A percentile compares a stretch with the other conserved stretches of the same genome.
Conservation (phyloP, 2,329 filamentous ascomycete species). For the Leptographium lundbergii region DNA sequence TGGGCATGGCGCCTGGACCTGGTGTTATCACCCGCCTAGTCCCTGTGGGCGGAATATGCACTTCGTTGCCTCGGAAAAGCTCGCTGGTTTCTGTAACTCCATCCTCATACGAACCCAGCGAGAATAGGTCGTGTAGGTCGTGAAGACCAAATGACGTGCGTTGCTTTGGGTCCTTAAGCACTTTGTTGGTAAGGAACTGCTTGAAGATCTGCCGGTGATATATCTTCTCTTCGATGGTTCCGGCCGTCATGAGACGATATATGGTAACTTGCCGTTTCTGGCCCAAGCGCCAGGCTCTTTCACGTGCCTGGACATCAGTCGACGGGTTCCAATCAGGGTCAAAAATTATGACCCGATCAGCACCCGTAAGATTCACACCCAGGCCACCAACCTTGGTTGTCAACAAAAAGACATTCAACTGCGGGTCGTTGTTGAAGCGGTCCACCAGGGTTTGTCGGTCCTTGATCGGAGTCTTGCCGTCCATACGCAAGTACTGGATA, state of each 20-base stretch:
- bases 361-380: slow-evolving; percentile 87
- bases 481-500: slow-evolving; percentile 78
- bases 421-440: slow-evolving; percentile 72
- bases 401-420: slow-evolving; percentile 77
- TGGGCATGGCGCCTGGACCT: slow-evolving; percentile 13
- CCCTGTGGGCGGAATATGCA: slow-evolving; percentile 35
- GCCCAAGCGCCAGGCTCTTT: slow-evolving; percentile 88
- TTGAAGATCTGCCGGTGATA: slow-evolving; percentile 99
- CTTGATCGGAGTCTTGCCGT: slow-evolving; percentile 81
- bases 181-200: slow-evolving; percentile 93
- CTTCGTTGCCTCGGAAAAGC: slow-evolving; percentile 78
- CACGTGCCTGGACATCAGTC: slow-evolving; percentile 87
- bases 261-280: slow-evolving; percentile 94
- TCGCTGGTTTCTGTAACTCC: slow-evolving; percentile 71
- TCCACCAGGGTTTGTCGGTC: slow-evolving; percentile 83
- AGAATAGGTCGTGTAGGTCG: slow-evolving; percentile 87
- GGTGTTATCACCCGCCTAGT: slow-evolving; percentile 18
- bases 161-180: slow-evolving; percentile 87
- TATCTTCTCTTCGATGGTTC: slow-evolving; percentile 98
- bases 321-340: slow-evolving; percentile 99
- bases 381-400: slow-evolving; percentile 93
- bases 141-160: slow-evolving; percentile 80
- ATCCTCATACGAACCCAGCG: slow-evolving; percentile 53
- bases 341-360: slow-evolving; percentile 93
- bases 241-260: slow-evolving; percentile 94